A percentile compares a stretch with the other conserved stretches of the same genome.
Conservation (phyloP, 805 yeast genomes). For the Candida mattraensis region DNA sequence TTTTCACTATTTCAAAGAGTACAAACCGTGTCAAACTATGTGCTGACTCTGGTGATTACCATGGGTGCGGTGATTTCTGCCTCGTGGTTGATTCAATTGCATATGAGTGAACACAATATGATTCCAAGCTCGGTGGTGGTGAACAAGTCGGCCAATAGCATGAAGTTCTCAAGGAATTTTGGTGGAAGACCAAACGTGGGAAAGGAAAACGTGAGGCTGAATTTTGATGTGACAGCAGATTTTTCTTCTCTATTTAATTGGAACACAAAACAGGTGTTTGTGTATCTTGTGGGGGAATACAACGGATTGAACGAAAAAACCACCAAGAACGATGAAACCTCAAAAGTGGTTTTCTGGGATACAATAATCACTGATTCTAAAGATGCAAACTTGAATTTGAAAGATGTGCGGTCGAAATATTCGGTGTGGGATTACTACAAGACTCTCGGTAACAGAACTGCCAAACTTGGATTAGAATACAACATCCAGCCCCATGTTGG, state of each 20-base stretch:
- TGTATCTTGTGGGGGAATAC: constrained; percentile 86
- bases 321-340: constrained; percentile 28
- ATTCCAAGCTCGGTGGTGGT: constrained; percentile 29
- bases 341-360: constrained; percentile 87
- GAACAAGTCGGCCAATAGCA: constrained; percentile 23
- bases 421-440: constrained; percentile 83
- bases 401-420: constrained; percentile 65
- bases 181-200: constrained; percentile 68
- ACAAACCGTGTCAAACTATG: constrained; percentile 53
- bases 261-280: constrained; percentile 97
- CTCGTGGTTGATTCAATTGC: constrained; percentile 50
- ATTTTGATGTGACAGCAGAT: constrained; percentile 75
- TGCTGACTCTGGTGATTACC: constrained; percentile 50
- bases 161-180: constrained; percentile 30
- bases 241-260: constrained; percentile 83
- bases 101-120: constrained; percentile 43
- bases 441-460: constrained; percentile 59
- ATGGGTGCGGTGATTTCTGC: constrained; percentile 48
- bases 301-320: constrained; percentile 42
- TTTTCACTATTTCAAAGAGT: constrained; percentile 25
- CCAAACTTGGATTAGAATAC: constrained; percentile 76
- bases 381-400: constrained; percentile 56
- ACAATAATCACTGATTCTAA: constrained; percentile 61
- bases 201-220: constrained; percentile 72
- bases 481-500: constrained; percentile 93